Base-by-base conservation (phyloP, 768 basidiomycete species). In the Suillus luteus region DNA sequence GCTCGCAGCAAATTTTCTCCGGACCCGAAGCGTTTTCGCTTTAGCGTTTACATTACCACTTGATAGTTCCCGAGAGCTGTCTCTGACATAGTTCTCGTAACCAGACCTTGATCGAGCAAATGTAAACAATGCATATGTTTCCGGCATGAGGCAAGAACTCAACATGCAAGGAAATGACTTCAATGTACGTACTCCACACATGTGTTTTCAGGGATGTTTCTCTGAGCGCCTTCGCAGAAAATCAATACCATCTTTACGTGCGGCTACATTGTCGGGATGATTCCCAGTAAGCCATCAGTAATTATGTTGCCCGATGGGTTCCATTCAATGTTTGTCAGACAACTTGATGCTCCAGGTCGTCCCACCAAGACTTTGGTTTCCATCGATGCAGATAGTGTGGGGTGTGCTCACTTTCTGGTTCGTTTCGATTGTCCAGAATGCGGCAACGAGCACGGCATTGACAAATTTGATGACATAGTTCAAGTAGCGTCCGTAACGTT, bases 211-310 rank as follows among this genome's bases (percentile, higher is more conserved):
- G 27, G n/a, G 22, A 27, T 43, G 14, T 49, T 14, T 2, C n/a
- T 46, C 43, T 15, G 9, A 57, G 24, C 33, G 5, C 9, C 44
- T 1, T 33, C 15, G 41, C 66, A 86, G 84, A 82, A 86, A 80
- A 83, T 91, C 64, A 88, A 87, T 71, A 86, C 87, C 10, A 81
- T 87, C 54, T 90, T 90, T 67, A 89, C 88, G 6, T 90, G 88
- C 67, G 89, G 89, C 2, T 91, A 92, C 70, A 87, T 90, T 63
- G 74, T 91, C 46, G 89, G 89, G 64, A 88, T 89, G 86, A 85
- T 89, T 72, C 87, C 86, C 49, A 88, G 87, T 88, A 68, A 65
- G 73, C 58, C 8, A 11, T 22, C 41, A 52, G 11, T 27, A 31
- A 19, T 27, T 37, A 57, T 33, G 15, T 64, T 19, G 19, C 19